Evolutionary conservation across 1,284 basidiomycete genomes (phyloP).

Genomic region (Inonotus obliquus): DNA sequence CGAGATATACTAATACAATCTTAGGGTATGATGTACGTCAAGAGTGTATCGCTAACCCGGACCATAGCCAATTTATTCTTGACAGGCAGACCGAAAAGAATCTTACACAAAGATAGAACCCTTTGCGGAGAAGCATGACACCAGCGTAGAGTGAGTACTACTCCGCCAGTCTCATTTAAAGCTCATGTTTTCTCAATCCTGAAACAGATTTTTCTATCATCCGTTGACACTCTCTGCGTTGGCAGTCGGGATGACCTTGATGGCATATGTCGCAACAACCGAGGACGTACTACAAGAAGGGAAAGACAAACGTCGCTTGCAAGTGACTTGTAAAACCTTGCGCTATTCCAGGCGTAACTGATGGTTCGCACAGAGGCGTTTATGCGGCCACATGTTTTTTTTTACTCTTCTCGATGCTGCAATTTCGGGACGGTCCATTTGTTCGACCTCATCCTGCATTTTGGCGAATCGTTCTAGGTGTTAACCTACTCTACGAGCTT

Average conservation of each 20-base stretch:
- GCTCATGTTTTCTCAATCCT: too few relatives aligned
- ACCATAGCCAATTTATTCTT: background rate
- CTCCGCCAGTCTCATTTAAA: conserved; percentile 6
- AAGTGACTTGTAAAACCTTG: conserved; percentile 29
- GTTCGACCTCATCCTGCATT: conserved; percentile 72
- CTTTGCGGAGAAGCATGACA: conserved; percentile 77
- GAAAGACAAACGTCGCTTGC: conserved; percentile 72
- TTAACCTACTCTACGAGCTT: conserved; percentile 78
- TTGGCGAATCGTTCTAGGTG: conserved; percentile 69
- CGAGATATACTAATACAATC: background rate
- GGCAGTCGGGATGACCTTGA: conserved; percentile 52
- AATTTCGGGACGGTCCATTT: conserved; percentile 82
- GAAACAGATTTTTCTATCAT: conserved; percentile 72
- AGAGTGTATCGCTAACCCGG: background rate
- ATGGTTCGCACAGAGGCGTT: conserved; percentile 44
- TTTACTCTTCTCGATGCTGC: conserved; percentile 75
- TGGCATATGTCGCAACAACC: conserved; percentile 76
- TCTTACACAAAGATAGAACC: conserved; percentile 74
- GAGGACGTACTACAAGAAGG: conserved; percentile 77
- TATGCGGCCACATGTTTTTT: conserved; percentile 69
- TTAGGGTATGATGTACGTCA: conserved; percentile 47
- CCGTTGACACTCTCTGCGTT: conserved; percentile 73
- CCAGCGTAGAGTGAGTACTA: conserved; percentile 66
- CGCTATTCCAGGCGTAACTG: background rate
- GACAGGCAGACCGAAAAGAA: conserved; percentile 73